Percentiles rank a stretch among this genome's conserved stretches.
Conservation (phyloP, 495 filamentous ascomycete species). For the Penicillium salamii region DNA sequence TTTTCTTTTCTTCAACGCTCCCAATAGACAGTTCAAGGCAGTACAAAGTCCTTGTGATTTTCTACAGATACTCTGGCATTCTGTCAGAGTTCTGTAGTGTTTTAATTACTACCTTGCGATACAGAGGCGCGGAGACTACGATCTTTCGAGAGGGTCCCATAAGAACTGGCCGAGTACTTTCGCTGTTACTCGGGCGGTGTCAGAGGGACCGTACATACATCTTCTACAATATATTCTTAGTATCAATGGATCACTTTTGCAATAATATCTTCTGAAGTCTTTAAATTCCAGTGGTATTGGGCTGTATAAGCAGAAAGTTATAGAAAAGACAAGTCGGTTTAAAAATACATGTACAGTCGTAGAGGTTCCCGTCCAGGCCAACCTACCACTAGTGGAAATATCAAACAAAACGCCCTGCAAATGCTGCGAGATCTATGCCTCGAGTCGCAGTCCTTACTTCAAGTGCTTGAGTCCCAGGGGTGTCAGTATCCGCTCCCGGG, state of each 20-base stretch:
- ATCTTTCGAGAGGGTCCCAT: slow-evolving; percentile 67
- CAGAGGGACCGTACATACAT: slow-evolving; percentile 77
- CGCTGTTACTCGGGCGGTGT: slow-evolving; percentile 79
- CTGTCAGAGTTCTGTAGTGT: slow-evolving; percentile 58
- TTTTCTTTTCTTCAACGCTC: slow-evolving; percentile 61
- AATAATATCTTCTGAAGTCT: too few relatives aligned
- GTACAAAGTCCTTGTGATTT: slow-evolving; percentile 48
- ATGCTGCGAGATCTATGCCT: slow-evolving; percentile 36
- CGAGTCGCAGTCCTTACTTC: slow-evolving; percentile 16
- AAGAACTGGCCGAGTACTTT: slow-evolving; percentile 86
- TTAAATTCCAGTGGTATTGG: slow-evolving; percentile 12
- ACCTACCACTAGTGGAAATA: slow-evolving; percentile 17
- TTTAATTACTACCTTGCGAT: slow-evolving; percentile 77
- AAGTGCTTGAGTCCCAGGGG: slow-evolving; percentile 44
- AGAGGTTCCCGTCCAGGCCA: slow-evolving; percentile 7
- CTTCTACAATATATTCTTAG: slow-evolving; percentile 3
- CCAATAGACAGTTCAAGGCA: slow-evolving; percentile 87
- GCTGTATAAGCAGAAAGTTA: slow-evolving; percentile 5
- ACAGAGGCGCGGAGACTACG: slow-evolving; percentile 72
- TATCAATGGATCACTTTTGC: too few relatives aligned
- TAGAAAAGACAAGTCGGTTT: slow-evolving; percentile 11
- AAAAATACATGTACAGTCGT: slow-evolving; percentile 33
- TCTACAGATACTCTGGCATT: slow-evolving; percentile 61
- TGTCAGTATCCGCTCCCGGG: slow-evolving; percentile 71
- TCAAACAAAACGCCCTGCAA: slow-evolving; percentile 34